phyloP scores from a whole-genome alignment of 257 asterid species.

The Solanum peruvianum region DNA sequence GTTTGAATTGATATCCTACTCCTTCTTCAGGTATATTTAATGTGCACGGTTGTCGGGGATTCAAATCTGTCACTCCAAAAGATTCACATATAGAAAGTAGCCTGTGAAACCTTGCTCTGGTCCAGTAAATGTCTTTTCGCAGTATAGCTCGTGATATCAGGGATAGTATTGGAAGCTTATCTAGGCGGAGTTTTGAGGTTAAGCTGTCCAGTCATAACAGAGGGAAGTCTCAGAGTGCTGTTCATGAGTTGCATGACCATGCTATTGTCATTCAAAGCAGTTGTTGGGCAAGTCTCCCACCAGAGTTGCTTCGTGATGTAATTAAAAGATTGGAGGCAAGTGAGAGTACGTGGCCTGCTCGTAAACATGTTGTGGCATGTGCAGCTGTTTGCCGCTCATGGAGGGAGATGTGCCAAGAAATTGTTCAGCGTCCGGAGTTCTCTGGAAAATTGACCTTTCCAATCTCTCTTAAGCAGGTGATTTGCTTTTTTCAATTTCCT shows the following conservation, averaged over 20 bases:
- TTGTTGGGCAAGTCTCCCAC: constrained; percentile 82
- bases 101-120: constrained; percentile 4
- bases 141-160: constrained; percentile 74
- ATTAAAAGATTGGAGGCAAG: constrained; percentile 69
- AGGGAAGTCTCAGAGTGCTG: constrained; percentile 68
- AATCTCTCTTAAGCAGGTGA: constrained; percentile 71
- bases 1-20: constrained; percentile 7
- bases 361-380: constrained; percentile 77
- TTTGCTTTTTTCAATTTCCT: not conserved
- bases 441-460: constrained; percentile 73
- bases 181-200: constrained; percentile 60
- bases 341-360: constrained; percentile 80
- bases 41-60: not conserved
- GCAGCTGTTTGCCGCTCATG: constrained; percentile 79
- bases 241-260: constrained; percentile 67
- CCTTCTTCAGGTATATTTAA: constrained; percentile 7
- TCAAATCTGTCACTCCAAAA: constrained; percentile 5
- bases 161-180: constrained; percentile 76
- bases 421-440: constrained; percentile 52
- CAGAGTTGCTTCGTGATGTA: constrained; percentile 72
- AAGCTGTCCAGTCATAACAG: constrained; percentile 30
- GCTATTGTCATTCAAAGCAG: constrained; percentile 54
- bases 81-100: not conserved
- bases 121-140: constrained; percentile 58
- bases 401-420: constrained; percentile 81